phyloP scores from a whole-genome alignment of 441 rosid species.

The Gossypium schwendimanii region DNA sequence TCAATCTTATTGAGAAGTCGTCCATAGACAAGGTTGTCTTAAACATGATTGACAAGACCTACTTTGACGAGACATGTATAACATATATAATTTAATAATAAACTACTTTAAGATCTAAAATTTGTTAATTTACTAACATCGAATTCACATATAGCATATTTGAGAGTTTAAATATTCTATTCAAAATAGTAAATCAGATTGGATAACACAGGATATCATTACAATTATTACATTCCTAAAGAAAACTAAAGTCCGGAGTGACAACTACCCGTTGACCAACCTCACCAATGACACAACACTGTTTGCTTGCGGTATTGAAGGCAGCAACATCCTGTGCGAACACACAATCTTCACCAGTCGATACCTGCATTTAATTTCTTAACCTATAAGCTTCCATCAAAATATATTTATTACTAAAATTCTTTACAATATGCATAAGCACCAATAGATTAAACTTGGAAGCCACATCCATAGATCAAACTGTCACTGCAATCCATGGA shows the following conservation, averaged over 20 bases:
- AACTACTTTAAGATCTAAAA: background rate
- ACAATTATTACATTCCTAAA: background rate
- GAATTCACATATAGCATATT: background rate
- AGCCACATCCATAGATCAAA: background rate
- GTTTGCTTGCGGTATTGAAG: slow-evolving; percentile 31
- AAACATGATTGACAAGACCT: too few species aligned
- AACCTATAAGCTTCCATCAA: background rate
- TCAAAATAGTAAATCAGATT: background rate
- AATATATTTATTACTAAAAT: too few species aligned
- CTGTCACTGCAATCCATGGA: background rate
- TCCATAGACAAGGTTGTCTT: too few species aligned
- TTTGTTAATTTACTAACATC: background rate
- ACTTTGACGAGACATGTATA: too few species aligned
- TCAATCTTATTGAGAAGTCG: too few species aligned
- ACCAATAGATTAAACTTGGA: background rate
- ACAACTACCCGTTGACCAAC: slow-evolving; percentile 40
- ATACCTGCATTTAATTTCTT: slow-evolving; percentile 43
- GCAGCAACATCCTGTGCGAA: slow-evolving; percentile 43
- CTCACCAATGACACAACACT: slow-evolving; percentile 45
- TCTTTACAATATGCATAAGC: background rate
- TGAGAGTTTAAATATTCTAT: background rate
- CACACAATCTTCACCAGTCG: slow-evolving; percentile 43
- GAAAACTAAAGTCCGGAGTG: slow-evolving; percentile 44
- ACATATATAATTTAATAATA: background rate
- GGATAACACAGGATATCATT: background rate